These are phyloP conservation scores for Neopestalotiopsis clavispora DNA, from an alignment of 2,329 filamentous ascomycete genomes.

Conservation along the genomic window DNA sequence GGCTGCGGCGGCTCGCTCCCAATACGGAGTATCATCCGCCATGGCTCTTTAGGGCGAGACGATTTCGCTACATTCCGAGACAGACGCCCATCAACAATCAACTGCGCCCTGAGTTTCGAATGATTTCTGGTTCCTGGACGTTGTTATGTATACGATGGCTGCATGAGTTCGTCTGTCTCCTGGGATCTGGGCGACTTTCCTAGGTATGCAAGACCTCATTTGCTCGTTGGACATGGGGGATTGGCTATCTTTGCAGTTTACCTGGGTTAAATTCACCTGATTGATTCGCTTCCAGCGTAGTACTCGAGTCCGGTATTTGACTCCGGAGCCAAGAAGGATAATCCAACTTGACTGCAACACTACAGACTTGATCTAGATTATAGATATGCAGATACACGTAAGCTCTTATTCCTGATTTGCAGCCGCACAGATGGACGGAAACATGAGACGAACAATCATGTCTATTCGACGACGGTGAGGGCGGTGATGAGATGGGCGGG, in stretches of 20 bases:
- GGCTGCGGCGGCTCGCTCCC: neutral
- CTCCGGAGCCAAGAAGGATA: neutral
- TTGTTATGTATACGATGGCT: no score
- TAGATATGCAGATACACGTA: neutral
- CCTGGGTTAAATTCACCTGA: neutral
- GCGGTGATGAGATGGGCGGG: neutral
- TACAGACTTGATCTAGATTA: neutral
- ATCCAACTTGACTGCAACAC: neutral
- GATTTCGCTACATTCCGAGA: slow-evolving; percentile 2
- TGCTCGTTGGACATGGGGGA: neutral
- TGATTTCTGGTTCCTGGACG: neutral
- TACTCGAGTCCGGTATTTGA: neutral
- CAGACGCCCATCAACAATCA: neutral
- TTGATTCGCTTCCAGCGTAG: neutral
- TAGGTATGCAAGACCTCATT: neutral
- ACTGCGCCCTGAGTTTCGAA: neutral
- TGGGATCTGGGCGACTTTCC: no score
- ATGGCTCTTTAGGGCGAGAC: neutral
- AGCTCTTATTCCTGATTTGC: neutral
- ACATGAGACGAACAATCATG: neutral
- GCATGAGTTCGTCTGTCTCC: no score
- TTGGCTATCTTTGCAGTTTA: neutral
- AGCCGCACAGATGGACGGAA: neutral
- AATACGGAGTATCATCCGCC: neutral
- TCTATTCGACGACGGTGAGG: neutral